phyloP scores from a whole-genome alignment of 2,329 filamentous ascomycete species.

The Tolypocladium nubicola region DNA sequence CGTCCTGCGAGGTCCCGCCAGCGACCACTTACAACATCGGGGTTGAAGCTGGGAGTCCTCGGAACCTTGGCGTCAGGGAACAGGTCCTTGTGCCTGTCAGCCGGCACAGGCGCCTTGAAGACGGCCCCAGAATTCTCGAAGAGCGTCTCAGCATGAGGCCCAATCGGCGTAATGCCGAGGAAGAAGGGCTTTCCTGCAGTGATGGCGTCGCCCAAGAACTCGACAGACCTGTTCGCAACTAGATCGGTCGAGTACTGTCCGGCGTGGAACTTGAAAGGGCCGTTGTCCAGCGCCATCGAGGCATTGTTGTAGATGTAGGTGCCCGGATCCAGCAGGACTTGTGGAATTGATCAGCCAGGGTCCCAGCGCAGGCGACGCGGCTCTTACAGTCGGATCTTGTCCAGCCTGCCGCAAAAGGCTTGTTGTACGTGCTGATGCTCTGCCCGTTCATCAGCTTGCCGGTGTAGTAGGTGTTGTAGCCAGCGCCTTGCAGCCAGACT shows the following conservation, averaged over 20 bases:
- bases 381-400: conserved; percentile 30
- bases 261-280: conserved; percentile 15
- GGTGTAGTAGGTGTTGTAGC: conserved; percentile 62
- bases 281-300: conserved; percentile 21
- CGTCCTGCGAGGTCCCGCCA: neutral
- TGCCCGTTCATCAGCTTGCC: conserved; percentile 66
- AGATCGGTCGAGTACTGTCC: conserved; percentile 41
- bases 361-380: neutral
- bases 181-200: conserved; percentile 51
- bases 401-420: conserved; percentile 47
- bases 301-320: conserved; percentile 35
- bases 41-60: conserved; percentile 56
- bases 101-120: conserved; percentile 43
- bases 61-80: conserved; percentile 52
- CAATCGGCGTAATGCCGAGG: conserved; percentile 53
- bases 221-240: conserved; percentile 45
- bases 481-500: conserved; percentile 57
- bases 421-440: conserved; percentile 48
- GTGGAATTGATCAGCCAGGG: conserved; percentile 1
- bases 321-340: conserved; percentile 23
- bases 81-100: conserved; percentile 49
- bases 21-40: conserved; percentile 32
- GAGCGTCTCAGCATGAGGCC: conserved; percentile 49
- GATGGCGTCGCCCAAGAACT: conserved; percentile 51
- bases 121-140: neutral